phyloP scores from a whole-genome alignment of 2,329 filamentous ascomycete species.

The Trichoderma asperellum region DNA sequence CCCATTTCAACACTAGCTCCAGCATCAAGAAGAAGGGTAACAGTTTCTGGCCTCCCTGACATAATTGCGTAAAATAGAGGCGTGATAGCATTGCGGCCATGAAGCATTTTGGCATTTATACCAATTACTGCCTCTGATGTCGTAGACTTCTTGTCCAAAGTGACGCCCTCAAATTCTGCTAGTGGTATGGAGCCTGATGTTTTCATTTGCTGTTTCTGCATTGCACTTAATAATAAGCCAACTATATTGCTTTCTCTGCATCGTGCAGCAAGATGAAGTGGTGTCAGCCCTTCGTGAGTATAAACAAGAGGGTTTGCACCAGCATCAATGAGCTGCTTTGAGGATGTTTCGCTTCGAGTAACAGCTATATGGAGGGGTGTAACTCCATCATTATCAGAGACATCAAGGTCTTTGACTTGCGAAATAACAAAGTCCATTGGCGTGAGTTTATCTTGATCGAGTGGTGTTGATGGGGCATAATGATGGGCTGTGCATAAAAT shows the following conservation, averaged over 20 bases:
- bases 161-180: not conserved
- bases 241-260: slow-evolving; percentile 40
- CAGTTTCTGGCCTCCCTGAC: slow-evolving; percentile 33
- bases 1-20: slow-evolving; percentile 27
- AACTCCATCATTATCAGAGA: slow-evolving; percentile 28
- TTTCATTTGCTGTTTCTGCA: not conserved
- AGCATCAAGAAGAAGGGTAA: slow-evolving; percentile 33
- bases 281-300: slow-evolving; percentile 42
- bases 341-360: slow-evolving; percentile 32
- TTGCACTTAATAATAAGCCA: slow-evolving; percentile 35
- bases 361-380: slow-evolving; percentile 36
- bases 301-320: slow-evolving; percentile 41
- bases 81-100: not conserved
- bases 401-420: slow-evolving; percentile 27
- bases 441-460: not conserved
- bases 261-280: slow-evolving; percentile 46
- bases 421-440: slow-evolving; percentile 32
- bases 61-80: slow-evolving; percentile 35
- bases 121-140: not conserved
- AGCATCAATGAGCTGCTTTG: slow-evolving; percentile 40
- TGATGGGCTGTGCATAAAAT: slow-evolving; percentile 29
- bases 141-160: not conserved
- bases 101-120: not conserved
- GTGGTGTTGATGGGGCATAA: not conserved
- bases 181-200: not conserved